Conservation (phyloP, 2,329 filamentous ascomycete species). For the Lasiodiplodia citricola region DNA sequence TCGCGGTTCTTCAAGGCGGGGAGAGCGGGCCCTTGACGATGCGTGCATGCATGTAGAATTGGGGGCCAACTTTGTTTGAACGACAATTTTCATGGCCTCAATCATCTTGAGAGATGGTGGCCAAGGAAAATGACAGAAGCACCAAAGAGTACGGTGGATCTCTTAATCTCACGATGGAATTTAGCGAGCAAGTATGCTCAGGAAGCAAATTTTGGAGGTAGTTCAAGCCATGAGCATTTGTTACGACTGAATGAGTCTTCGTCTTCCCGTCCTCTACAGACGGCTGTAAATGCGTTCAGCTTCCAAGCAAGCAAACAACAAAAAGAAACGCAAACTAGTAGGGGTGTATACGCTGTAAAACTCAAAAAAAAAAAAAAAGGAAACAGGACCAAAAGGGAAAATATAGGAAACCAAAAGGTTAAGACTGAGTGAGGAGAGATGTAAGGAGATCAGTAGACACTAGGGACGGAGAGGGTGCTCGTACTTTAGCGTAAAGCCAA, state of each 20-base stretch:
- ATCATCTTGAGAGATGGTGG: background rate
- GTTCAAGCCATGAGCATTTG: background rate
- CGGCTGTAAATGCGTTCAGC: background rate
- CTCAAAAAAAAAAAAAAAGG: background rate
- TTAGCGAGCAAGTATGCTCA: background rate
- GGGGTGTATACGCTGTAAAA: background rate
- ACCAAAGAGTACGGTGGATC: too few species aligned
- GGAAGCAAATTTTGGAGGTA: background rate
- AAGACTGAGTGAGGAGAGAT: background rate
- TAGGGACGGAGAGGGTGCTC: background rate
- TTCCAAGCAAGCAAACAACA: background rate
- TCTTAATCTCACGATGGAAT: too few species aligned
- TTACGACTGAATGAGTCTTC: background rate
- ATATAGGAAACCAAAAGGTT: background rate
- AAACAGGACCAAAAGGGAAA: background rate
- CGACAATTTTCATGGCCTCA: background rate
- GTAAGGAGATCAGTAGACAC: background rate
- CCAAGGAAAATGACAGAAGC: too few species aligned
- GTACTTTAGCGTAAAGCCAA: background rate
- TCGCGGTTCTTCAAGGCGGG: background rate
- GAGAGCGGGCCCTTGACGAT: background rate
- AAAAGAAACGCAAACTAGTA: background rate
- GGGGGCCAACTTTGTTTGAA: background rate
- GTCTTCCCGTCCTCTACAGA: background rate
- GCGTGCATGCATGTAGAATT: background rate